Percentiles rank a stretch among this genome's conserved stretches.
phyloP scores from a whole-genome alignment of 306 rosid genomes.

The Prunus mume region DNA sequence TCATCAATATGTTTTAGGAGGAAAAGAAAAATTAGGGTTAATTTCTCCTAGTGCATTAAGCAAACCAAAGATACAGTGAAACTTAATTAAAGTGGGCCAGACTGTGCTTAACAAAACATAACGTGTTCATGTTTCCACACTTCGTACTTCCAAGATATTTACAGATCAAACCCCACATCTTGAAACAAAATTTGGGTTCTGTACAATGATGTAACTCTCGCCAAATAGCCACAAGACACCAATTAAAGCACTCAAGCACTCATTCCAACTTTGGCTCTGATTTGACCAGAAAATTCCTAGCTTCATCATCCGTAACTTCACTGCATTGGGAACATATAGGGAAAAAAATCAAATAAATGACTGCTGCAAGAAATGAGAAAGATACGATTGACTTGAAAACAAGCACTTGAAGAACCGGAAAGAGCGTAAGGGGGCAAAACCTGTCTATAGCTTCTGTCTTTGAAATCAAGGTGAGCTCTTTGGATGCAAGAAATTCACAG shows the following conservation, averaged over 20 bases:
- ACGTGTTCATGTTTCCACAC: neutral
- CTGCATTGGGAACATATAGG: conserved; percentile 39
- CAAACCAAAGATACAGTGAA: no score
- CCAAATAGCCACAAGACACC: neutral
- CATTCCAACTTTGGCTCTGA: conserved; percentile 43
- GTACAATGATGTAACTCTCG: neutral
- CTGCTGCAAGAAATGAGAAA: neutral
- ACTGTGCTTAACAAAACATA: no score
- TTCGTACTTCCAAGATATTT: neutral
- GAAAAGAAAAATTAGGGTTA: no score
- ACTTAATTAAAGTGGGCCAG: no score
- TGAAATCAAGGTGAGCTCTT: conserved; percentile 58
- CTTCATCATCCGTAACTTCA: conserved; percentile 76
- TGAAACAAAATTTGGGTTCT: conserved; percentile 1
- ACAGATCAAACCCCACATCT: neutral
- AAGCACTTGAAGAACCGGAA: conserved; percentile 7
- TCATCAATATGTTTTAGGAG: no score
- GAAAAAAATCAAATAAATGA: conserved; percentile 18
- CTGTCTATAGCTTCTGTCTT: conserved; percentile 83
- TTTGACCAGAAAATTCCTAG: conserved; percentile 61
- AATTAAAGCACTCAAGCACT: neutral
- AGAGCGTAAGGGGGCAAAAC: conserved; percentile 31
- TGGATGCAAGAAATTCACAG: conserved; percentile 59
- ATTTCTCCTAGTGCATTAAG: no score
- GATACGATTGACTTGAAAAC: neutral